Evolutionary conservation across 2,329 filamentous ascomycete genomes (phyloP), one percentile per base, ranked within the genome.

Genomic region (Alternaria solani): DNA sequence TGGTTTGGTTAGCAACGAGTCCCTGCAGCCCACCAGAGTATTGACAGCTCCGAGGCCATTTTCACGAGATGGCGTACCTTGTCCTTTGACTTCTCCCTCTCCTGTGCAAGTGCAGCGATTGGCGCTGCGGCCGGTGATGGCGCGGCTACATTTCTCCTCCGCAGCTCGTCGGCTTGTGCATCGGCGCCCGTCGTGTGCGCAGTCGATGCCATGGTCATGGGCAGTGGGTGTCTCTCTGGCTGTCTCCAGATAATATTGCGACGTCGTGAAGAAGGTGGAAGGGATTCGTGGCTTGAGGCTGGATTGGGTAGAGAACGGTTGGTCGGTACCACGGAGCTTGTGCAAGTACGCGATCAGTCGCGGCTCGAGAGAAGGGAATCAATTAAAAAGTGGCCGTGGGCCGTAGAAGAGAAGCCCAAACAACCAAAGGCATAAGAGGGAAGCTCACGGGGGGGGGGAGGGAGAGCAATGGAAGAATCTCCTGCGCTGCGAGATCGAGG

Each of bases 41-140:
- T 54, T 44, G 51, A 28, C 55, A 63, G 60, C 46, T 51, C 44
- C n/a, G 51, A 47, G 55, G 34, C 48, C 23, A 11, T n/a, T 20
- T 36, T 23, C 23, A 23, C 9, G 48, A 11, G 48, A 44, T 4
- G 43, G 49, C 71, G 48, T 73, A 83, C 81, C 81, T 83, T 81
- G 60, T 82, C 72, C 72, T 83, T 83, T 14, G 76, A 79, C 76
- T 83, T 83, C 72, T 83, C 80, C 52, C 78, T 72, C 53, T 75
- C 66, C 62, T 70, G 78, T 63, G 73, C 66, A 51, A 65, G 64
- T 62, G 66, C 66, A 47, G 72, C 75, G 48, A 76, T 74, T 18
- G 73, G 68, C 44, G 71, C 53, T 54, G 72, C 57, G 43, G 57
- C 44, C 34, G 57, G 49, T 58, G 65, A 55, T 63, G 73, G 71